Conservation (phyloP, 192 early-diverging fungal species). For the Coemansia sp. region DNA sequence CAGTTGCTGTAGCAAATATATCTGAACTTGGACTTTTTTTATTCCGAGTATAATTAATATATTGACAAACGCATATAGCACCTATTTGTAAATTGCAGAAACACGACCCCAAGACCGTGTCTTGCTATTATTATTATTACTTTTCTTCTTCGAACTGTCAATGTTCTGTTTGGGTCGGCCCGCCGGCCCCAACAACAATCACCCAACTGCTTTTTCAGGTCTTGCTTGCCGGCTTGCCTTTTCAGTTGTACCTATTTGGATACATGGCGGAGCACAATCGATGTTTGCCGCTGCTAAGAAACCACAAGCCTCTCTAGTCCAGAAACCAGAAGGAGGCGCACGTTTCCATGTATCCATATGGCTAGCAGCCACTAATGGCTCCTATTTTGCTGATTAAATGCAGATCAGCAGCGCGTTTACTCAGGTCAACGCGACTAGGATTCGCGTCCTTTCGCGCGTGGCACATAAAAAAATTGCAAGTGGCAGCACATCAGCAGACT, state of each 20-base stretch:
- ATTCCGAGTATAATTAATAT: slow-evolving; percentile 6
- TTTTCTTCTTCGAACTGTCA: background rate
- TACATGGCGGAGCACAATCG: background rate
- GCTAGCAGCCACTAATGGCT: background rate
- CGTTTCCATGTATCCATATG: background rate
- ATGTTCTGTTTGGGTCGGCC: background rate
- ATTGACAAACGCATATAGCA: background rate
- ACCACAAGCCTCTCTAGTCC: slow-evolving; percentile 7
- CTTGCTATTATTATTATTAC: background rate
- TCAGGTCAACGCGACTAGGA: background rate
- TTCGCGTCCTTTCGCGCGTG: background rate
- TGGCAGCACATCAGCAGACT: background rate
- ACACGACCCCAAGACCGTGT: background rate
- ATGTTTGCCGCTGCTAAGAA: background rate
- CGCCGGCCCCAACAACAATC: background rate
- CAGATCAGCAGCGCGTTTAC: background rate
- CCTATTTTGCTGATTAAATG: background rate
- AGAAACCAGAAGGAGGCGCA: slow-evolving; percentile 26
- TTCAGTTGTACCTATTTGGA: background rate
- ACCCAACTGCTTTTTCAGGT: background rate
- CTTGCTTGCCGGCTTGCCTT: slow-evolving; percentile 1
- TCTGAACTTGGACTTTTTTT: background rate
- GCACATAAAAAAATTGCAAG: background rate
- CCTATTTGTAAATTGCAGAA: background rate
- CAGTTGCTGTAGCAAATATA: background rate